Base-by-base conservation (phyloP, 2,329 filamentous ascomycete species). In the Plenodomus biglobosus region DNA sequence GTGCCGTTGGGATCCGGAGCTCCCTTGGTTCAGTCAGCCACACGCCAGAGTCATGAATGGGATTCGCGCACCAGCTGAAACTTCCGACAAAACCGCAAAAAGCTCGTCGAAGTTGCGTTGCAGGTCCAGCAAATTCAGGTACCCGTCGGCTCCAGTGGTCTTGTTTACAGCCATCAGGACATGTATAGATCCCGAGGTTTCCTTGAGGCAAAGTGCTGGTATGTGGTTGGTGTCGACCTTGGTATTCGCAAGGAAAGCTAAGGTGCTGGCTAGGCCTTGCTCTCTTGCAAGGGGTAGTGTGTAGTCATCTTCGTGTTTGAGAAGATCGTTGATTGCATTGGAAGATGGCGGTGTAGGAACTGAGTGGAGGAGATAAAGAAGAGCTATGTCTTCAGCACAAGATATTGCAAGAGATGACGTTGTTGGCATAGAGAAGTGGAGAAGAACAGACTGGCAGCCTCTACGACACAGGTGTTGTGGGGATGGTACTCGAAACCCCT, bases 121-220 rank as follows among this genome's bases (percentile, higher is more conserved):
- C 13, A 53, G 15, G 18, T 45, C 21, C 19, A 38, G 27, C 20
- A 49, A 15, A 15, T 11, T 13, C 11, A 36, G 20, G n/a, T 39
- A 19, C 8, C 35, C 22, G 15, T 43, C 42, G 35, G 46, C 42
- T 3, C 39, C 10, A 7, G 36, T 18, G 15, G 8, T 24, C 16
- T 24, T 41, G 17, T 53, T 50, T 15, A 50, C 41, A 32, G 50
- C 50, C 11, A 53, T 35, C 30, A 53, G 16, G 16, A 53, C 34
- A 8, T 42, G 36, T 27, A 53, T 18, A 8, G 36, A 47, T 17
- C 1, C 19, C 13, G 24, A 36, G n/a, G 40, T 27, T 35, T 53
- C 42, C 18, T 47, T 42, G 17, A 50, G 13, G 16, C 50, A 53
- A 16, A 53, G 18, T 16, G 50, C 50, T 17, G 50, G 50, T 36